Conservation (phyloP, 495 filamentous ascomycete species). For the Aspergillus asperescens region DNA sequence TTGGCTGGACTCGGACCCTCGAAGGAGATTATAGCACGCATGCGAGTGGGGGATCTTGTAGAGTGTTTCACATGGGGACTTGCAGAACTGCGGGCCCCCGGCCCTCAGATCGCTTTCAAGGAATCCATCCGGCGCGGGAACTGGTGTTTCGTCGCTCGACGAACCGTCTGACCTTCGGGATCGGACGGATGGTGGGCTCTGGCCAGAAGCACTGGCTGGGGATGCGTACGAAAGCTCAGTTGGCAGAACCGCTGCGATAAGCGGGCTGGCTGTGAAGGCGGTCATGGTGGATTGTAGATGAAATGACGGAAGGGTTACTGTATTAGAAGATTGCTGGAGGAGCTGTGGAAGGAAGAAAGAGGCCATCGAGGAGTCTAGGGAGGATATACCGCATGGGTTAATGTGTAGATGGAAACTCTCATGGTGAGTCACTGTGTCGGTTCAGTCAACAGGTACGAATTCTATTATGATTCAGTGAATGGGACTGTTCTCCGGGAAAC, state of each 20-base stretch:
- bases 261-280: not conserved
- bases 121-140: not conserved
- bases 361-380: too few species aligned
- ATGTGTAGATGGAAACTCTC: too few species aligned
- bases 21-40: not conserved
- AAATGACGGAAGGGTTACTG: too few species aligned
- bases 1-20: not conserved
- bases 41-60: not conserved
- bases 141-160: constrained; percentile 2
- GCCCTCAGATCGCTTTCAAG: constrained; percentile 6
- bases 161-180: not conserved
- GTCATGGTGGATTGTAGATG: not conserved
- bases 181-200: not conserved
- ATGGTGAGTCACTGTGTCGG: too few species aligned
- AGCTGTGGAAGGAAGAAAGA: too few species aligned
- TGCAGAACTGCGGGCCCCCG: not conserved
- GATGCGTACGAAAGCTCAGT: not conserved
- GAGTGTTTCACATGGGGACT: not conserved
- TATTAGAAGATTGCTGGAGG: too few species aligned
- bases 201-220: not conserved
- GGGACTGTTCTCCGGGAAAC: too few species aligned
- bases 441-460: too few species aligned
- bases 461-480: too few species aligned
- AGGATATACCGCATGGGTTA: too few species aligned
- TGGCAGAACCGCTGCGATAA: not conserved